phyloP scores from a whole-genome alignment of 2,329 filamentous ascomycete species.

The Aspergillus udagawae region DNA sequence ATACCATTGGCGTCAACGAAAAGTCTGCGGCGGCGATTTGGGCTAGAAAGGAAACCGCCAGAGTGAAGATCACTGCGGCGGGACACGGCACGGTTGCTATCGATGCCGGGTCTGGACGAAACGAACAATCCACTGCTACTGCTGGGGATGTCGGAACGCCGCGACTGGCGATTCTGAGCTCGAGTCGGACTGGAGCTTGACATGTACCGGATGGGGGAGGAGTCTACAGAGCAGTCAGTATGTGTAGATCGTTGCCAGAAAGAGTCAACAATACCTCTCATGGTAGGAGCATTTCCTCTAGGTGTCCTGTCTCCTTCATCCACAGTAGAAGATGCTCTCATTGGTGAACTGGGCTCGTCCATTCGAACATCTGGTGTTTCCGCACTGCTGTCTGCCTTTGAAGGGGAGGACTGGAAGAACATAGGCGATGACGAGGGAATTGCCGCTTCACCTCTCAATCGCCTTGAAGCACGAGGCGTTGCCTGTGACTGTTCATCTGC shows the following conservation, averaged over 20 bases:
- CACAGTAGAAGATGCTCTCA: conserved; percentile 36
- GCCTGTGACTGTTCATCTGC: conserved; percentile 24
- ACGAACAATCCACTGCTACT: conserved; percentile 88
- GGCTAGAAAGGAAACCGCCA: conserved; percentile 58
- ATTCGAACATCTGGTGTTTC: conserved; percentile 39
- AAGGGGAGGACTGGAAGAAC: conserved; percentile 64
- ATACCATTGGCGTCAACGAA: conserved; percentile 64
- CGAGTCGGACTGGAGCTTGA: conserved; percentile 83
- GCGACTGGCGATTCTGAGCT: conserved; percentile 48
- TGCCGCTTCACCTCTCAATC: conserved; percentile 36
- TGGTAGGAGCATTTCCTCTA: conserved; percentile 31
- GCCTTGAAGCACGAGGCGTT: conserved; percentile 46
- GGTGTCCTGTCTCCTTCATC: conserved; percentile 43
- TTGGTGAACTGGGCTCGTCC: conserved; percentile 46
- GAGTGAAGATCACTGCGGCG: conserved; percentile 85
- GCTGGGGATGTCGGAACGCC: conserved; percentile 69
- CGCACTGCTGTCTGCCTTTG: conserved; percentile 41
- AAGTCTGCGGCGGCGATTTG: conserved; percentile 53
- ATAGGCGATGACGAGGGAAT: conserved; percentile 72
- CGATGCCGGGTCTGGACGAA: conserved; percentile 51
- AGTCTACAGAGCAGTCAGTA: conserved; percentile 55
- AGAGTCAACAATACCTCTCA: conserved; percentile 35
- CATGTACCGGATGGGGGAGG: conserved; percentile 87
- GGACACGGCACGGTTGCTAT: conserved; percentile 51
- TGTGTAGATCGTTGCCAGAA: background rate